Evolutionary conservation across 345 rosid genomes (phyloP), one percentile per base, ranked within the genome.

Genomic region (Rhizophora mangle): DNA sequence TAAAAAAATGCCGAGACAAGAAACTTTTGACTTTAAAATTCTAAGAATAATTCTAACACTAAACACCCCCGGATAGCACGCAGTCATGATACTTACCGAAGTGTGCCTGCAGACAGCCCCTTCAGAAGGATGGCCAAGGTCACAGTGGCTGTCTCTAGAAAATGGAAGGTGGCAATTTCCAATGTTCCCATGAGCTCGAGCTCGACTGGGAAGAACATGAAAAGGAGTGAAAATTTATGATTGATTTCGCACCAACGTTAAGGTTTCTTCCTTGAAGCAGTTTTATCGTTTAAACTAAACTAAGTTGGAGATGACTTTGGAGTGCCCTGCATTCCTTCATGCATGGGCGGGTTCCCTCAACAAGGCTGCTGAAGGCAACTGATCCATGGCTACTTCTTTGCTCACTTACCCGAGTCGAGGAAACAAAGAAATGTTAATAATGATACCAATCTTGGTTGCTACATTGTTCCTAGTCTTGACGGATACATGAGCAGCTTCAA

Each of bases 381-480:
- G 76, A 75, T 68, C 77, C 84, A 27, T 94, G 96, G 96, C 73
- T 68, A 76, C 75, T 89, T 0, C 75, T 89, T 0, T 88, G 96
- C 76, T 60, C 96, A 13, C 87, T 84, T 20, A 94, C 96, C 24
- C 93, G 86, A 83, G 97, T 94, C 0, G 97, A 94, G 79, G 98
- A 94, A 75, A 91, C 98, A 91, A 91, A 56, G 96, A 94, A 68
- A 91, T 88, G 93, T 53, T 94, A 18, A 74, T 88, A 76, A 91
- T 94, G 98, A 79, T 91, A 54, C 97, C 96, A 1, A 82, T 91
- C 64, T 46, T 83, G 79, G 32, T 86, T 26, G 76, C 88, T n/a
- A 91, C 95, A 0, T 94, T 46, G 81, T 94, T 39, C 99, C 97
- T 9, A 89, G 96, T 78, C 85, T 94, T n/a, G 82, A 91, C 26